A percentile compares a stretch with the other conserved stretches of the same genome.
Evolutionary conservation across 2,329 filamentous ascomycete genomes (phyloP).

Genomic region (Ascochyta clinopodiicola): DNA sequence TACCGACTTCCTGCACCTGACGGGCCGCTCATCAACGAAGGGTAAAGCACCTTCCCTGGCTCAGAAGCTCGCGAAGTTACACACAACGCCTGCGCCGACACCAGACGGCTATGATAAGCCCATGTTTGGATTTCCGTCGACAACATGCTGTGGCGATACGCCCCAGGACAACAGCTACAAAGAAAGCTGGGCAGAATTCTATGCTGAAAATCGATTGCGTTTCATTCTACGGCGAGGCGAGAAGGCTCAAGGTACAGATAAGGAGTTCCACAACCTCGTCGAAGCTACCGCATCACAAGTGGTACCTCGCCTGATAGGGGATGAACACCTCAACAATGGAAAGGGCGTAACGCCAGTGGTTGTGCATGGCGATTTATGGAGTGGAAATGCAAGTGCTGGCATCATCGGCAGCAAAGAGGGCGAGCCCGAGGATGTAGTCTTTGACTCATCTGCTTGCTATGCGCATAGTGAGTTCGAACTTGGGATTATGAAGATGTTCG

Average conservation of each 20-base stretch:
- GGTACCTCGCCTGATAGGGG: conserved; percentile 77
- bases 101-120: conserved; percentile 65
- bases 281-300: conserved; percentile 69
- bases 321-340: conserved; percentile 66
- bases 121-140: conserved; percentile 81
- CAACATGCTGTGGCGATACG: conserved; percentile 87
- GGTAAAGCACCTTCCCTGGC: conserved; percentile 64
- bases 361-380: conserved; percentile 93
- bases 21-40: conserved; percentile 33
- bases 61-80: conserved; percentile 77
- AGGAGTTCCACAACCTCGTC: conserved; percentile 67
- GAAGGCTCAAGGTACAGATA: conserved; percentile 68
- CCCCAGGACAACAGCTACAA: conserved; percentile 79
- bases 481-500: conserved; percentile 97
- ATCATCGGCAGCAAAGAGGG: conserved; percentile 60
- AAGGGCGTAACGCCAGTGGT: conserved; percentile 75
- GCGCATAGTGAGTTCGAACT: conserved; percentile 89
- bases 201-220: conserved; percentile 75
- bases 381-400: conserved; percentile 77
- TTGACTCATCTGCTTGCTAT: conserved; percentile 81
- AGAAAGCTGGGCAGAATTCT: conserved; percentile 83
- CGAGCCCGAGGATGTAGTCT: conserved; percentile 81
- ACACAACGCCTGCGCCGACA: conserved; percentile 74
- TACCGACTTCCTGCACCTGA: conserved; percentile 78
- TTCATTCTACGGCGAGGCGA: conserved; percentile 67